A percentile compares a stretch with the other conserved stretches of the same genome.
Evolutionary conservation across 129 eudicot genomes (phyloP).

Genomic region (Apium graveolens): DNA sequence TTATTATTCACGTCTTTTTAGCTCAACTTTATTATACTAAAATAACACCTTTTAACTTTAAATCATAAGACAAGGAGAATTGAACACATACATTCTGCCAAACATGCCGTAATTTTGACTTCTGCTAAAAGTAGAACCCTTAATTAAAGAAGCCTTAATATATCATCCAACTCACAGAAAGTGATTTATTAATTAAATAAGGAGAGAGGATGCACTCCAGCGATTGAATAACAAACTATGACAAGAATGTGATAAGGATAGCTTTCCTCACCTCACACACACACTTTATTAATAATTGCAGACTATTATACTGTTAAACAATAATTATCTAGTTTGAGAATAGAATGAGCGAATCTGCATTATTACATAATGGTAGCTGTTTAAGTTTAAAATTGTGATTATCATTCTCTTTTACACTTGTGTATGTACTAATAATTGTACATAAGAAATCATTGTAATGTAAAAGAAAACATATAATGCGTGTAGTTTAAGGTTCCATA

Average conservation of each 20-base stretch:
- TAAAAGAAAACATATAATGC: no score
- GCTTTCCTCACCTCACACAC: background rate
- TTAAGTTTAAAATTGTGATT: no score
- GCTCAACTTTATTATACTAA: no score
- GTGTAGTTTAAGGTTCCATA: no score
- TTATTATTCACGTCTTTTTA: no score
- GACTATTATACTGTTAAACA: background rate
- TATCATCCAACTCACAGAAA: background rate
- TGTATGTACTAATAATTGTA: no score
- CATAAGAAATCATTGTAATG: no score
- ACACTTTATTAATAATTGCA: background rate
- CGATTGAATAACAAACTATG: constrained; percentile 16
- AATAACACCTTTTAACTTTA: no score
- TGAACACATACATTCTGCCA: background rate
- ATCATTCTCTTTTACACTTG: no score
- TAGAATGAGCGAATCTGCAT: no score
- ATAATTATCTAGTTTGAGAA: background rate
- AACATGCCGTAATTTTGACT: background rate
- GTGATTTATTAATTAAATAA: background rate
- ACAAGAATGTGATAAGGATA: background rate
- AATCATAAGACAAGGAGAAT: background rate
- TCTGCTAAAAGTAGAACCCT: background rate
- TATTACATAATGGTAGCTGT: no score
- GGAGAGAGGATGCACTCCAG: constrained; percentile 7
- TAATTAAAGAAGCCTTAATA: background rate